These are phyloP conservation scores for Halophytophthora batemanensis DNA, from an alignment of 352 stramenopile species.

Conservation along the genomic window DNA sequence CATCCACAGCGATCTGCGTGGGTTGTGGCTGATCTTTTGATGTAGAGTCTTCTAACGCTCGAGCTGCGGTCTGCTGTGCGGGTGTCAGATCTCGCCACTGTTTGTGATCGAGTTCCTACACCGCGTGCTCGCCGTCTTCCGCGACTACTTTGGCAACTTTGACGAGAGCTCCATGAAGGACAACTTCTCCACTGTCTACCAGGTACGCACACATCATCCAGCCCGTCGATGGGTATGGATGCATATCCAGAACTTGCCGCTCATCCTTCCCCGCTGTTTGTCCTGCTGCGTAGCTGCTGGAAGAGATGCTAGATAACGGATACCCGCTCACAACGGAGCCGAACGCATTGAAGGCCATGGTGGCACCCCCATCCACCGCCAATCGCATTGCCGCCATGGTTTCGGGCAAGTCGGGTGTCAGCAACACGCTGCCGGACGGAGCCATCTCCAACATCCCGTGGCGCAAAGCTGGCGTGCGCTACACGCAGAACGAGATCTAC, in stretches of 20 bases:
- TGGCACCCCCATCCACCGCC: conserved; percentile 93
- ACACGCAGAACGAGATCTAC: conserved; percentile 98
- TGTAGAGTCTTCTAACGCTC: no score
- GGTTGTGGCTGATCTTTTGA: neutral
- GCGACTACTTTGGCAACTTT: conserved; percentile 96
- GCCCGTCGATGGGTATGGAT: no score
- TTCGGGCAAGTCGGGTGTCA: conserved; percentile 88
- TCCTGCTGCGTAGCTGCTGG: conserved; percentile 60
- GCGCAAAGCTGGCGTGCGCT: conserved; percentile 94
- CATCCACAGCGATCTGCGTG: neutral
- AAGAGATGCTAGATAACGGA: conserved; percentile 98
- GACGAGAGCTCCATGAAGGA: conserved; percentile 97
- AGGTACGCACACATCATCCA: conserved; percentile 52
- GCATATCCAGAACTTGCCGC: neutral
- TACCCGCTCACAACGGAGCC: conserved; percentile 97
- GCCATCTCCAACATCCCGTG: conserved; percentile 97
- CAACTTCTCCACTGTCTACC: conserved; percentile 97
- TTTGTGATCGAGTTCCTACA: conserved; percentile 97
- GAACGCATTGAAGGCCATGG: conserved; percentile 97
- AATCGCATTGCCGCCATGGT: conserved; percentile 87
- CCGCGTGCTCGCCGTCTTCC: conserved; percentile 94
- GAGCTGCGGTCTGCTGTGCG: neutral
- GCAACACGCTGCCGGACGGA: conserved; percentile 89
- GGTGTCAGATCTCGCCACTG: conserved; percentile 66
- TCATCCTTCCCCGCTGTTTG: neutral